Base-by-base conservation (phyloP, 108 stramenopile species). In the Cyclotella baltica region DNA sequence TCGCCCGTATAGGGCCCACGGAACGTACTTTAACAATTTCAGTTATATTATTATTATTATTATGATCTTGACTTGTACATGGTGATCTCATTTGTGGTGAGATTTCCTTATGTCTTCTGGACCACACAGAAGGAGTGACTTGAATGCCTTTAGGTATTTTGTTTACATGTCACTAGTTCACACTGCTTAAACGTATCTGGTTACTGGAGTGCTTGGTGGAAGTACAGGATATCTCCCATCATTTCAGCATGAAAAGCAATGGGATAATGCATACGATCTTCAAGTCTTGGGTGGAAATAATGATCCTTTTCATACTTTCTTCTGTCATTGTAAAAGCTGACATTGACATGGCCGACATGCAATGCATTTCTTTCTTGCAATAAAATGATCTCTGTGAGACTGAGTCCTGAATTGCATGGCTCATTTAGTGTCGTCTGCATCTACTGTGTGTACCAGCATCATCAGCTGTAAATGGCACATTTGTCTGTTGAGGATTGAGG, bases 331-430 rank as follows among this genome's bases (percentile, higher is more conserved):
- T 52, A 20, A 52, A 4, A n/a, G 51, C 51, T n/a, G 51, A 4
- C n/a, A n/a, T n/a, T n/a, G n/a, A n/a, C 11, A n/a, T 13, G 51
- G 51, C 51, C 19, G 11, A n/a, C 51, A 52, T 52, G 51, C 50
- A 68, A 16, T 68, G 67, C 67, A 68, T 68, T 4, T 68, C 33
- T 2, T 13, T 19, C 0, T 52, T 1, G 35, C 67, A 46, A 30
- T 16, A 68, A 48, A 68, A 68, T 0, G 48, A 23, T 0, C 47
- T 30, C 67, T 48, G 48, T 6, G 67, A 1, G 0, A 68, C 28
- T 20, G 67, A 68, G 23, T 68, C 67, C n/a, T 46, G 16, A 46
- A 68, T 68, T 23, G 47, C 67, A 10, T 28, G 46, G 50, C 48
- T 48, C 22, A 50, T 48, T 1, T 0, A 23, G 27, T 48, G 1